A percentile compares a stretch with the other conserved stretches of the same genome.
Evolutionary conservation across 2,329 filamentous ascomycete species (phyloP).

Genomic region (Onygena corvina): DNA sequence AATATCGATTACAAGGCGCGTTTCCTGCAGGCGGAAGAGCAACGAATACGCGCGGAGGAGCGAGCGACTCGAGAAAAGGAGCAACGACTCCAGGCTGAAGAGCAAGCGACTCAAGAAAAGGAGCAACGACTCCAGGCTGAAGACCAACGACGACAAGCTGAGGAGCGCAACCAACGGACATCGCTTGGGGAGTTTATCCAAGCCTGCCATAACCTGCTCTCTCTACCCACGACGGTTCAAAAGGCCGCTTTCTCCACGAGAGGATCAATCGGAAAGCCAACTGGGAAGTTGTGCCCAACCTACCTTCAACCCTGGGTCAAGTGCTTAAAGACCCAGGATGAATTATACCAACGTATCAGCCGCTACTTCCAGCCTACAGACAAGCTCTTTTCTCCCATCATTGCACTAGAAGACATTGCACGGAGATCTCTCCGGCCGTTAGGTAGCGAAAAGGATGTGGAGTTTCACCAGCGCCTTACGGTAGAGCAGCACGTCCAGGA

Average conservation of each 20-base stretch:
- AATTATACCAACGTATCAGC: background rate
- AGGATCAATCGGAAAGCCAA: constrained; percentile 3
- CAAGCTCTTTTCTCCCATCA: background rate
- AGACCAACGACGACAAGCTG: background rate
- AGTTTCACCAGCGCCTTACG: constrained; percentile 17
- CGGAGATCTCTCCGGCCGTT: constrained; percentile 11
- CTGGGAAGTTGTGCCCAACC: constrained; percentile 4
- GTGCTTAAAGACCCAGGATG: background rate
- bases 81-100: background rate
- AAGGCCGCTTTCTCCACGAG: background rate
- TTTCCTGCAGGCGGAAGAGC: background rate
- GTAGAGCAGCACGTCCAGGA: constrained; percentile 19
- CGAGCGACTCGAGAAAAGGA: background rate
- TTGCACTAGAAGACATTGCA: background rate
- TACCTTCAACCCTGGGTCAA: background rate
- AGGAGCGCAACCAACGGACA: background rate
- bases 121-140: background rate
- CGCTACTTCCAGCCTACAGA: background rate
- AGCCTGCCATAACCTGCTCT: constrained; percentile 2
- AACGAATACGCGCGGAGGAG: background rate
- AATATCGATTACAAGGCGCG: background rate
- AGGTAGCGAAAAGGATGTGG: constrained; percentile 17
- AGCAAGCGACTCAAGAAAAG: constrained; percentile 1
- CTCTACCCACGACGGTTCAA: background rate
- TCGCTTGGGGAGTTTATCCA: constrained; percentile 1